Evolutionary conservation across 2,329 filamentous ascomycete genomes (phyloP), one percentile per base, ranked within the genome.

Genomic region (Penicillium sp.): DNA sequence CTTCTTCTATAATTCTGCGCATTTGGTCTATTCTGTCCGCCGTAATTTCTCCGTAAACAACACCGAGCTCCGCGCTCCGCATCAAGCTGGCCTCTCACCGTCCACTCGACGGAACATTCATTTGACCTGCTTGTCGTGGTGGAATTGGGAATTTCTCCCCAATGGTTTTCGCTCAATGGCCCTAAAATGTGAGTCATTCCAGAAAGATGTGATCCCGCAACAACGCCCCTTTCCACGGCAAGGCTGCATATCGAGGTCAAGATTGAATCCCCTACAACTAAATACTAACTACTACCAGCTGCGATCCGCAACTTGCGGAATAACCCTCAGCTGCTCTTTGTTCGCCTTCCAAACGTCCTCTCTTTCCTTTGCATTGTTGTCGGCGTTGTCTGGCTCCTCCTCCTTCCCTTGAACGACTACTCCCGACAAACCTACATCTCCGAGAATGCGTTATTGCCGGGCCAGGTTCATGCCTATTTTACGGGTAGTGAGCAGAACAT

Each of bases 401-500:
- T 98, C 35, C 86, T 99, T 1, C 95, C 95, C 2, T 84, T 98
- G 56, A 86, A 98, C 77, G 86, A 93, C 67, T 97, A 98, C 80
- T 97, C 93, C 54, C 88, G 95, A 66, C 85, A 86, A 62, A 99
- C 94, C 0, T 99, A 99, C 77, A 95, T 99, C 60, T 98, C 94
- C 46, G 95, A 99, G 77, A 99, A 99, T 76, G 95, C 95, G 11
- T 87, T 99, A 37, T 82, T 99, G 14, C 95, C 95, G 0, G 95
- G 93, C 2, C 95, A 99, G 78, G 95, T 98, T 8, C 94, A 98
- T 79, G 97, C 95, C 1, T 99, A 99, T 78, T 99, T 99, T 74
- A 89, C 91, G 6, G 95, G 95, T 19, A 97, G 92, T 76, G 95
- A 99, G 75, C 93, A 98, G 80, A 91, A 97, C 76, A 87, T 98